Percentiles rank a stretch among this genome's conserved stretches.
Conservation (phyloP, 768 basidiomycete genomes). For the Coprinellus aureogranulatus region DNA sequence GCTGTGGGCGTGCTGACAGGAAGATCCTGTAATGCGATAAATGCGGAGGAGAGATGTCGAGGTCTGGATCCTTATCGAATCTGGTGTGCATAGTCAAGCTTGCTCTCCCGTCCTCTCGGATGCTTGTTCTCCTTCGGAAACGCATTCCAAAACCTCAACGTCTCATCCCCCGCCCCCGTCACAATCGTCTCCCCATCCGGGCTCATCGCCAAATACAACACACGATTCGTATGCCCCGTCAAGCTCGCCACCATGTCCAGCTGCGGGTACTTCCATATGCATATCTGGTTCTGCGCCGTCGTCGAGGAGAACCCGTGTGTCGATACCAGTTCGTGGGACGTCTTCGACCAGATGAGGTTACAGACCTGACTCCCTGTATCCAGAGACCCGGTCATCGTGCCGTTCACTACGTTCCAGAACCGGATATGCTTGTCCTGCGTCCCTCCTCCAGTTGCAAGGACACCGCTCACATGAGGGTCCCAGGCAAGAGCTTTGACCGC, state of each 20-base stretch:
- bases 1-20: too few relatives aligned
- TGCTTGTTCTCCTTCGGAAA: conserved; percentile 73
- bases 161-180: conserved; percentile 97
- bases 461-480: conserved; percentile 91
- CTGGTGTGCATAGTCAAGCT: conserved; percentile 49
- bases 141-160: conserved; percentile 95
- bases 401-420: conserved; percentile 93
- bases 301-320: conserved; percentile 96
- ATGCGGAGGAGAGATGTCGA: too few relatives aligned
- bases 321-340: conserved; percentile 95
- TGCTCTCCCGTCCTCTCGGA: conserved; percentile 39
- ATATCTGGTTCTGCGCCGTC: conserved; percentile 93
- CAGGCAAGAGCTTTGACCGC: conserved; percentile 98
- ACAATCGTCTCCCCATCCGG: conserved; percentile 98
- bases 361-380: conserved; percentile 98
- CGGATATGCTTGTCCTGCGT: conserved; percentile 99
- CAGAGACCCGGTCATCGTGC: conserved; percentile 78
- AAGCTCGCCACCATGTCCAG: conserved; percentile 93
- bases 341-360: conserved; percentile 94
- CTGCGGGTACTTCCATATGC: conserved; percentile 92
- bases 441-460: conserved; percentile 92
- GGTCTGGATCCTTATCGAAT: conserved; percentile 48
- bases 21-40: too few relatives aligned
- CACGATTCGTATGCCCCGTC: conserved; percentile 92
- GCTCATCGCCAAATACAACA: conserved; percentile 95